These are phyloP conservation scores for Botrytis galanthina DNA, from an alignment of 2,329 filamentous ascomycete genomes.

Conservation along the genomic window DNA sequence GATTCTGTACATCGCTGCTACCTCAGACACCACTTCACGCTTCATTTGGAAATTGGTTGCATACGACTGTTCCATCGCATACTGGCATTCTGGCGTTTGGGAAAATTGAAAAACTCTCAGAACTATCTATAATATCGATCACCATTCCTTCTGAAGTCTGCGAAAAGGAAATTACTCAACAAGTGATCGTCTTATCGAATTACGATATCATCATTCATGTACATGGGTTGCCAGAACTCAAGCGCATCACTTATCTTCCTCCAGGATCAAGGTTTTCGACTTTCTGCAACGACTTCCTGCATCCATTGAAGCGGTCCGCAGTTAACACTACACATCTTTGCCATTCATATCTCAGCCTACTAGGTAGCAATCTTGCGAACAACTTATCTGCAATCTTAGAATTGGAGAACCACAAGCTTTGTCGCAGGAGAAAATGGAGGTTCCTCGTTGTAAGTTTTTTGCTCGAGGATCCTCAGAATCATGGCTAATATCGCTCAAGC, in stretches of 20 bases:
- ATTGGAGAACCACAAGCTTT: constrained; percentile 19
- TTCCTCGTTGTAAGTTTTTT: constrained; percentile 14
- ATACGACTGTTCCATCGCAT: background rate
- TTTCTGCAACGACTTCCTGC: constrained; percentile 1
- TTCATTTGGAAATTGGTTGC: background rate
- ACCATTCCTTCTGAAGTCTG: background rate
- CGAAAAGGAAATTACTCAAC: background rate
- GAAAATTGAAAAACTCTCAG: background rate
- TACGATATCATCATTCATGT: background rate
- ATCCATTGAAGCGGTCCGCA: background rate
- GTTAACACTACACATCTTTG: background rate
- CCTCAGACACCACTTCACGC: background rate
- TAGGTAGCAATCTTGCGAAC: background rate
- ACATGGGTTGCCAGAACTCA: background rate
- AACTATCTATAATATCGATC: background rate
- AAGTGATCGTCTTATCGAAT: background rate
- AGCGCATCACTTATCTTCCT: background rate
- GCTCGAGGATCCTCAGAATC: background rate
- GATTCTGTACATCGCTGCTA: background rate
- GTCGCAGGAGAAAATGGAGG: constrained; percentile 20
- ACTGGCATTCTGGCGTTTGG: background rate
- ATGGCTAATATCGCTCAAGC: constrained; percentile 28
- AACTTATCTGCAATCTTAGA: background rate
- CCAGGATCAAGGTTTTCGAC: constrained; percentile 10
- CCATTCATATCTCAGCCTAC: background rate